Evolutionary conservation across 2,329 filamentous ascomycete genomes (phyloP).

Genomic region (Penicillium sp.): DNA sequence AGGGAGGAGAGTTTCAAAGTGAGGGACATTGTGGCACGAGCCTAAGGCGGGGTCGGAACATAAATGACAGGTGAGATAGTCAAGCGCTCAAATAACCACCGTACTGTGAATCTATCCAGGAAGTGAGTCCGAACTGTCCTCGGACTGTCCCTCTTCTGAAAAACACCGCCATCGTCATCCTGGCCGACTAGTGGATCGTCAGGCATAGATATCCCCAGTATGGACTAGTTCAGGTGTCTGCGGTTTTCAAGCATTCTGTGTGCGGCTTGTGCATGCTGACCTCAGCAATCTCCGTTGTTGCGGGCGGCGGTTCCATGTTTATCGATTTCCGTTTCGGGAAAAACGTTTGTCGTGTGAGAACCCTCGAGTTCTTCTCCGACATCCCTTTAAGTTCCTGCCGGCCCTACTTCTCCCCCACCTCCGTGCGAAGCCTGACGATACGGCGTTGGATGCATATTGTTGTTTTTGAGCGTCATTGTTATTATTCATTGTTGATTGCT

Average conservation of each 20-base stretch:
- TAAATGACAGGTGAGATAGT: not conserved
- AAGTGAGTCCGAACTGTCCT: not conserved
- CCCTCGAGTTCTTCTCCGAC: slow-evolving; percentile 33
- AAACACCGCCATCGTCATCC: slow-evolving; percentile 15
- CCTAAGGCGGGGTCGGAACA: not conserved
- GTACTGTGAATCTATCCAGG: not conserved
- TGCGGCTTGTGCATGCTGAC: slow-evolving; percentile 28
- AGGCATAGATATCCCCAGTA: slow-evolving; percentile 16
- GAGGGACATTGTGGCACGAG: slow-evolving; percentile 58
- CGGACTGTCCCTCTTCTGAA: not conserved
- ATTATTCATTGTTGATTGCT: slow-evolving; percentile 22
- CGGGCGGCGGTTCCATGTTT: slow-evolving; percentile 38
- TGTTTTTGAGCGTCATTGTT: slow-evolving; percentile 35
- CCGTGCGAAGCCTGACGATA: slow-evolving; percentile 20
- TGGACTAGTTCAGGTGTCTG: slow-evolving; percentile 17
- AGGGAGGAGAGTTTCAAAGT: slow-evolving; percentile 70
- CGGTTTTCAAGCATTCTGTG: slow-evolving; percentile 14
- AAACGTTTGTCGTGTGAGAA: slow-evolving; percentile 30
- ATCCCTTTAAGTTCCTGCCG: slow-evolving; percentile 19
- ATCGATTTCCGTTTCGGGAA: slow-evolving; percentile 45
- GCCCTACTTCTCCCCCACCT: slow-evolving; percentile 22
- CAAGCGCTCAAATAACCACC: not conserved
- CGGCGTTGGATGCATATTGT: slow-evolving; percentile 35
- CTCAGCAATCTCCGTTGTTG: slow-evolving; percentile 34
- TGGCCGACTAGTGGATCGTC: slow-evolving; percentile 16